Percentiles rank a stretch among this genome's conserved stretches.
Evolutionary conservation across 2,329 filamentous ascomycete species (phyloP).

Genomic region (Ceratocystis smalleyi): DNA sequence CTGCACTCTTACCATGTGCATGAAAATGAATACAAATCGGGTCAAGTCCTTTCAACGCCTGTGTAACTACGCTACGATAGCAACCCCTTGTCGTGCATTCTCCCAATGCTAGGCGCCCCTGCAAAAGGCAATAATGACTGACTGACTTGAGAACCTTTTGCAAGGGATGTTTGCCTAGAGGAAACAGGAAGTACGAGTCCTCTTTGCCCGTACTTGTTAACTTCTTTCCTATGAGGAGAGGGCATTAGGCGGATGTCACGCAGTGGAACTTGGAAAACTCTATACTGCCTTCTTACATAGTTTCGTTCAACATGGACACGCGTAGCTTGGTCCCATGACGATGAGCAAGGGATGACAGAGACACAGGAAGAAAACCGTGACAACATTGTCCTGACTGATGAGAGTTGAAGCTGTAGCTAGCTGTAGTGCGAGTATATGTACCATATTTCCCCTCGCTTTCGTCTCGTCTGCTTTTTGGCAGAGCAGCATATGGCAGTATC

Average conservation of each 20-base stretch:
- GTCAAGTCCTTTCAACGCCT: neutral
- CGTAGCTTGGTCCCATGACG: neutral
- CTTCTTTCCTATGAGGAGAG: no score
- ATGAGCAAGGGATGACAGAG: neutral
- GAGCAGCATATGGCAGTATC: no score
- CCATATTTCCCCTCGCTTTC: neutral
- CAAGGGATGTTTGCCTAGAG: neutral
- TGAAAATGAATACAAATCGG: neutral
- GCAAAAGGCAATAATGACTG: neutral
- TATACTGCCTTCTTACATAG: neutral
- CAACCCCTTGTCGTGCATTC: neutral
- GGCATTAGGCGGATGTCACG: neutral
- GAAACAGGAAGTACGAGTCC: neutral
- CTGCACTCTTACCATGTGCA: neutral
- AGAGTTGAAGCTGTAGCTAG: neutral
- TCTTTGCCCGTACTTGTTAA: no score
- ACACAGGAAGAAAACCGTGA: neutral
- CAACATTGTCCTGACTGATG: neutral
- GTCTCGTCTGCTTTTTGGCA: neutral
- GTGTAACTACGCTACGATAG: neutral
- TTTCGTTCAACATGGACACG: neutral
- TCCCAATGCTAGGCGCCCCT: neutral
- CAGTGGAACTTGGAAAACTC: neutral
- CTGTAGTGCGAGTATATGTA: neutral
- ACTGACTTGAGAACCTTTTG: neutral